Percentiles rank a stretch among this genome's conserved stretches.
phyloP scores from a whole-genome alignment of 139 green algal species.

The Diplosphaera chodatii region DNA sequence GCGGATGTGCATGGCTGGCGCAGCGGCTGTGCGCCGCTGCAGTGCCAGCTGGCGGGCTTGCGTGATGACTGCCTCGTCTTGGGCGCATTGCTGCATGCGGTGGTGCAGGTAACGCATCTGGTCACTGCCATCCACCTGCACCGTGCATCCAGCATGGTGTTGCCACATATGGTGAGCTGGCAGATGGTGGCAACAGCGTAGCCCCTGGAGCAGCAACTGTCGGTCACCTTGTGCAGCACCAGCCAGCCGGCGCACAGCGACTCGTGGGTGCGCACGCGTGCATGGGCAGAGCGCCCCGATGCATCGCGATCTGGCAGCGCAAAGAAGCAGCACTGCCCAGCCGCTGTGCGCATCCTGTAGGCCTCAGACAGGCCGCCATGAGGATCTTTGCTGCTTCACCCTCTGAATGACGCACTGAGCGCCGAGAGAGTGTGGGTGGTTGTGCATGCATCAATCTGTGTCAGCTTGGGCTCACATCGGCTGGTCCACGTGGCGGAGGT shows the following conservation, averaged over 20 bases:
- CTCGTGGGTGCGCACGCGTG: constrained; percentile 8
- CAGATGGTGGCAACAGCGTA: too few species aligned
- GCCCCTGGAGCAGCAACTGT: too few species aligned
- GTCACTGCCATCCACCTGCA: constrained; percentile 11
- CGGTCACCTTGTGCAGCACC: constrained; percentile 15
- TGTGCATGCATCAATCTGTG: too few species aligned
- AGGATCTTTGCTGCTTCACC: too few species aligned
- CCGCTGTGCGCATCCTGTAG: constrained; percentile 6
- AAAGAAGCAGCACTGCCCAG: constrained; percentile 15
- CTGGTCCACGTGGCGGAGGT: constrained; percentile 12
- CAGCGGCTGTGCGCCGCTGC: not conserved
- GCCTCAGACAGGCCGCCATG: too few species aligned
- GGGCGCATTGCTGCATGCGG: constrained; percentile 1
- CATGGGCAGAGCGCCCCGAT: not conserved
- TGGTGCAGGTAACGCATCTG: constrained; percentile 21
- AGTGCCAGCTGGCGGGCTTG: constrained; percentile 1
- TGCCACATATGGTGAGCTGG: too few species aligned
- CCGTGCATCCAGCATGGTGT: too few species aligned
- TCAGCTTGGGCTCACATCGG: not conserved
- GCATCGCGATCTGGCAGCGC: constrained; percentile 8
- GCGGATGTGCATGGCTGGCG: not conserved
- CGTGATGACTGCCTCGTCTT: not conserved
- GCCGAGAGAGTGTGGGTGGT: too few species aligned
- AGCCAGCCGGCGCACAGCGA: constrained; percentile 13
- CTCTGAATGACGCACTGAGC: too few species aligned